phyloP scores from a whole-genome alignment of 2,329 filamentous ascomycete genomes.

The Calycina marina region DNA sequence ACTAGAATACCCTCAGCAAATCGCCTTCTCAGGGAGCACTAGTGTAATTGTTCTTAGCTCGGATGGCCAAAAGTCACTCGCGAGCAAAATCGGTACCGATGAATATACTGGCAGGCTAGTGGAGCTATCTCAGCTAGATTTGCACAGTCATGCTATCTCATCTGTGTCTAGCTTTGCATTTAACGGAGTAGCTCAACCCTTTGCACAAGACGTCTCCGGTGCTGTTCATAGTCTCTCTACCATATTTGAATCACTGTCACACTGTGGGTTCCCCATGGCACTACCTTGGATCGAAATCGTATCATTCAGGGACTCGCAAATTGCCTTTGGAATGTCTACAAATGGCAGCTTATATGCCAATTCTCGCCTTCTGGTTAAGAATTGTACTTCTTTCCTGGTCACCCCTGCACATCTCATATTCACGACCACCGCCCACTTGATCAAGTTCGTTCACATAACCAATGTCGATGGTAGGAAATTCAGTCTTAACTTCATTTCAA shows the following conservation, averaged over 20 bases:
- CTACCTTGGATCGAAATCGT: constrained; percentile 24
- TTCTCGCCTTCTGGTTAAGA: constrained; percentile 58
- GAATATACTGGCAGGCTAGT: constrained; percentile 17
- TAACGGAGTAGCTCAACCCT: constrained; percentile 13
- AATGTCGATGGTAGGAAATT: constrained; percentile 40
- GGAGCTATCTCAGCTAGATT: constrained; percentile 6
- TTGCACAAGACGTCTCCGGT: constrained; percentile 16
- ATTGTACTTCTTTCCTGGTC: constrained; percentile 80
- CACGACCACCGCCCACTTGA: constrained; percentile 79
- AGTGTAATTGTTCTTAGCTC: constrained; percentile 13
- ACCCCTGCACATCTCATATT: constrained; percentile 76
- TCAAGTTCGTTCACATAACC: constrained; percentile 85
- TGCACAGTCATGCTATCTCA: constrained; percentile 7
- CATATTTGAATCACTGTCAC: constrained; percentile 13
- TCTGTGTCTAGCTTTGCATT: constrained; percentile 16
- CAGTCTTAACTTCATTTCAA: not conserved
- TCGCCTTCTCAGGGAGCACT: constrained; percentile 14
- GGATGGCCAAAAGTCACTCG: constrained; percentile 5
- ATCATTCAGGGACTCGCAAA: constrained; percentile 11
- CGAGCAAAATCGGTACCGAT: constrained; percentile 16
- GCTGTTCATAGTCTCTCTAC: constrained; percentile 18
- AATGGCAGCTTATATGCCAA: constrained; percentile 71
- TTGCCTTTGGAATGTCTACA: constrained; percentile 47
- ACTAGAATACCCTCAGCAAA: constrained; percentile 14
- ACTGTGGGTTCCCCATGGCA: constrained; percentile 18